phyloP scores from a whole-genome alignment of 2,329 filamentous ascomycete genomes.

The Aureobasidium sp. region DNA sequence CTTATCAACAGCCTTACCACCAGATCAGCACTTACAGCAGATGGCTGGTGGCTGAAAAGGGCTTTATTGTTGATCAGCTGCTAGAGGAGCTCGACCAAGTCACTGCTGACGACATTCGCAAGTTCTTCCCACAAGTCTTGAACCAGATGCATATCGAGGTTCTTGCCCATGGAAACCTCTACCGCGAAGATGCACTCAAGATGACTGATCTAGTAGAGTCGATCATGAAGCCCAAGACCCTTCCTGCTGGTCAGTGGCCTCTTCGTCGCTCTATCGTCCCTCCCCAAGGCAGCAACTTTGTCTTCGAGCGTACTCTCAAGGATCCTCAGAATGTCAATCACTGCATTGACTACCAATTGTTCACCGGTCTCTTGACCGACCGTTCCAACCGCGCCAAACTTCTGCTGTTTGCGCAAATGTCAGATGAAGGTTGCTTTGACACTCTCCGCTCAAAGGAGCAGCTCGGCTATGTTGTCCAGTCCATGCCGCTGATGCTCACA shows the following conservation, averaged over 20 bases:
- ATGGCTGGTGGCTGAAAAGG: slow-evolving; percentile 69
- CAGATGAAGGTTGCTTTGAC: slow-evolving; percentile 89
- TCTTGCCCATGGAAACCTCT: slow-evolving; percentile 83
- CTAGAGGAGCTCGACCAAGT: slow-evolving; percentile 67
- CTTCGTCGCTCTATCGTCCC: slow-evolving; percentile 69
- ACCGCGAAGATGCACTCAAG: slow-evolving; percentile 84
- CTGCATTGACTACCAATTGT: slow-evolving; percentile 43
- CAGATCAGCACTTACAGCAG: slow-evolving; percentile 77
- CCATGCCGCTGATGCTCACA: slow-evolving; percentile 63
- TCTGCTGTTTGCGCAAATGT: slow-evolving; percentile 78
- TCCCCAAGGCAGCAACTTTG: slow-evolving; percentile 70
- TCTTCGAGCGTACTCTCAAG: slow-evolving; percentile 71
- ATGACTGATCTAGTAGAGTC: slow-evolving; percentile 76
- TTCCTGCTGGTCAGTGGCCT: slow-evolving; percentile 73
- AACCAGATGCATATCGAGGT: slow-evolving; percentile 81
- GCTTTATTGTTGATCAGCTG: slow-evolving; percentile 72
- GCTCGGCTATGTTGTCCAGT: slow-evolving; percentile 93
- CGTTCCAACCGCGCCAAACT: slow-evolving; percentile 65
- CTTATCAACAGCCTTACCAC: slow-evolving; percentile 79
- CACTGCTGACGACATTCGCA: slow-evolving; percentile 63
- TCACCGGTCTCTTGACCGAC: slow-evolving; percentile 45
- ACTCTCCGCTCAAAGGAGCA: slow-evolving; percentile 95
- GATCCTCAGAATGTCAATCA: slow-evolving; percentile 75
- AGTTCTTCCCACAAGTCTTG: slow-evolving; percentile 73
- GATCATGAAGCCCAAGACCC: slow-evolving; percentile 61